Percentiles rank a stretch among this genome's conserved stretches.
Conservation (phyloP, 306 rosid genomes). For the Vicia sativa region DNA sequence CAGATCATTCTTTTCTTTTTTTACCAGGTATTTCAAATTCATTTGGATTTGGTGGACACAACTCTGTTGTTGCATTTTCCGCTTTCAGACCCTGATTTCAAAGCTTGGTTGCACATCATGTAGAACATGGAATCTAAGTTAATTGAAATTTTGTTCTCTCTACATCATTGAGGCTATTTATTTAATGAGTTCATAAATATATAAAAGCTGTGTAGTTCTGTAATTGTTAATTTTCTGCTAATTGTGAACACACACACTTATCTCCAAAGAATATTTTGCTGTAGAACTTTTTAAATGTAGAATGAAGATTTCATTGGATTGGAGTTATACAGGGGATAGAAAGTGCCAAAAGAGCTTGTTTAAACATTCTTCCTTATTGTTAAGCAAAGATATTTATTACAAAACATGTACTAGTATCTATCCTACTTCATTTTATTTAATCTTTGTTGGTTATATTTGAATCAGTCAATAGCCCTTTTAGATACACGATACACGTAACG, state of each 20-base stretch:
- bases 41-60: conserved; percentile 97
- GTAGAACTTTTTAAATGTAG: conserved; percentile 31
- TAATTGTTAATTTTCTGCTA: conserved; percentile 38
- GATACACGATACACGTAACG: too few relatives aligned
- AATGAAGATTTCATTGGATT: conserved; percentile 26
- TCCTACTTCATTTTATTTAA: background rate
- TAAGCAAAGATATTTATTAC: background rate
- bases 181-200: conserved; percentile 35
- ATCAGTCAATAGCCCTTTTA: background rate
- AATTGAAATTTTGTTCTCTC: conserved; percentile 50
- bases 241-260: conserved; percentile 30
- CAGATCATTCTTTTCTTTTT: background rate
- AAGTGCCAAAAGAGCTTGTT: conserved; percentile 25
- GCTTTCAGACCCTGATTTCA: conserved; percentile 80
- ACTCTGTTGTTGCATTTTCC: conserved; percentile 92
- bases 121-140: conserved; percentile 43
- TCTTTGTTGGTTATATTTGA: conserved; percentile 13
- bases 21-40: conserved; percentile 89
- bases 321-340: conserved; percentile 30
- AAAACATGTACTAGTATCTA: background rate
- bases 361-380: conserved; percentile 28
- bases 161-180: conserved; percentile 54
- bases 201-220: conserved; percentile 39
- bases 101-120: conserved; percentile 44
- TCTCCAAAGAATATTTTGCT: conserved; percentile 35